phyloP scores from a whole-genome alignment of 305 asterid genomes.

The Ruellia speciosa region DNA sequence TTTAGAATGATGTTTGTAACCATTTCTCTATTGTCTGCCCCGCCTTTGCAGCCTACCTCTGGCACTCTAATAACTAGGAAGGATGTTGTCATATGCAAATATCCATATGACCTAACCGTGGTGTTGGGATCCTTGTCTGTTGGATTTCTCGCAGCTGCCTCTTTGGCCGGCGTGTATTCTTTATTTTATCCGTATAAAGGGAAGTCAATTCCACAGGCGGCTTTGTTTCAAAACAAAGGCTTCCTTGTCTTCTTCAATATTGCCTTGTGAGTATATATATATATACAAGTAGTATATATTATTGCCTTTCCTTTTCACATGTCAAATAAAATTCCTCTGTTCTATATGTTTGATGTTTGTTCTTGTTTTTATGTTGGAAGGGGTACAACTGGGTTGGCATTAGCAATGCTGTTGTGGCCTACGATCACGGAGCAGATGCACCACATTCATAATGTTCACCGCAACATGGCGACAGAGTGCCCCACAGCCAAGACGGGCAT shows the following conservation, averaged over 20 bases:
- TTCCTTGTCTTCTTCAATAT: constrained; percentile 47
- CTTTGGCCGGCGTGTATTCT: constrained; percentile 42
- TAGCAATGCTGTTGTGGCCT: constrained; percentile 47
- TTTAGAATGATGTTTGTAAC: no score
- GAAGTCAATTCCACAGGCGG: constrained; percentile 54
- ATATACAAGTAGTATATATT: not conserved
- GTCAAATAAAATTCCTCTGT: no score
- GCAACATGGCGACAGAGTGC: constrained; percentile 36
- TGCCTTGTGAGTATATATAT: constrained; percentile 53
- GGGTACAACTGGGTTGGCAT: constrained; percentile 43
- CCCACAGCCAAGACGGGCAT: constrained; percentile 68
- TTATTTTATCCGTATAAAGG: constrained; percentile 67
- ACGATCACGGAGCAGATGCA: constrained; percentile 49
- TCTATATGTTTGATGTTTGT: not conserved
- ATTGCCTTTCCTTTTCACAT: not conserved
- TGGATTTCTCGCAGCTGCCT: constrained; percentile 40
- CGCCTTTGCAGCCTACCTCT: constrained; percentile 48
- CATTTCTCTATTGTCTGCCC: constrained; percentile 8
- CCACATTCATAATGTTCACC: constrained; percentile 33
- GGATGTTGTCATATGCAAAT: constrained; percentile 52
- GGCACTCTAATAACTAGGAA: constrained; percentile 52
- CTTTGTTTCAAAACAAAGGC: constrained; percentile 50
- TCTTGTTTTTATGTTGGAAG: constrained; percentile 16
- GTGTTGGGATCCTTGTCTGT: constrained; percentile 49
- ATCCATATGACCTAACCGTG: constrained; percentile 54